These are phyloP conservation scores for Citrus cavaleriei DNA, from an alignment of 345 rosid species.

Conservation along the genomic window DNA sequence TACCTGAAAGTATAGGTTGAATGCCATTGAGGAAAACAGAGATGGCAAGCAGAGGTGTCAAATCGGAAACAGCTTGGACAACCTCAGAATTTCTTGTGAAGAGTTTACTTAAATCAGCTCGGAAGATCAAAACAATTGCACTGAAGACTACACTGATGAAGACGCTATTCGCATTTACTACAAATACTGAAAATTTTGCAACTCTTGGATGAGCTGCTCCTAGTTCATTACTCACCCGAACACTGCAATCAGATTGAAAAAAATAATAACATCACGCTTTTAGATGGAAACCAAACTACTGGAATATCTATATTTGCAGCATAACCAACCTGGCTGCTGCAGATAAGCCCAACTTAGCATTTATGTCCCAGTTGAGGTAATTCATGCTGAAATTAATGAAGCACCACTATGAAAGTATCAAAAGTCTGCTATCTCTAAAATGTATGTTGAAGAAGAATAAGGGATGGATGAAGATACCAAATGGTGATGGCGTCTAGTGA, in stretches of 20 bases:
- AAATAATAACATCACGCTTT: not conserved
- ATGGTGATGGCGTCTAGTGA: constrained; percentile 85
- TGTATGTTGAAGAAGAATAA: not conserved
- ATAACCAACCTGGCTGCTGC: constrained; percentile 44
- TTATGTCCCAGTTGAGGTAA: constrained; percentile 81
- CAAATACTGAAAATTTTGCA: constrained; percentile 63
- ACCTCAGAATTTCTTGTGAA: constrained; percentile 59
- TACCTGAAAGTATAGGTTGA: constrained; percentile 94
- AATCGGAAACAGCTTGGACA: constrained; percentile 48
- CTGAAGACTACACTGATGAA: constrained; percentile 57
- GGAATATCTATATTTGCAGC: not conserved
- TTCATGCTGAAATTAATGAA: constrained; percentile 53
- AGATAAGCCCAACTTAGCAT: constrained; percentile 75
- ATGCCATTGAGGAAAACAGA: constrained; percentile 81
- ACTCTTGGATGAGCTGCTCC: constrained; percentile 77
- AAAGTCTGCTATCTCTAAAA: not conserved
- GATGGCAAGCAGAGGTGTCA: constrained; percentile 75
- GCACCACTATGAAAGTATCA: not conserved
- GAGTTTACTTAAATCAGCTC: constrained; percentile 58
- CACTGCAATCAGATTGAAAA: constrained; percentile 29
- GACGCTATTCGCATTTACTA: constrained; percentile 58
- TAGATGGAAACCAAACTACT: not conserved
- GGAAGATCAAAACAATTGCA: constrained; percentile 41
- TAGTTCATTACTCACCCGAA: constrained; percentile 85
- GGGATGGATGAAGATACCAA: constrained; percentile 31